phyloP scores from a whole-genome alignment of 805 yeast species.

The Dipodascopsis uninucleata region DNA sequence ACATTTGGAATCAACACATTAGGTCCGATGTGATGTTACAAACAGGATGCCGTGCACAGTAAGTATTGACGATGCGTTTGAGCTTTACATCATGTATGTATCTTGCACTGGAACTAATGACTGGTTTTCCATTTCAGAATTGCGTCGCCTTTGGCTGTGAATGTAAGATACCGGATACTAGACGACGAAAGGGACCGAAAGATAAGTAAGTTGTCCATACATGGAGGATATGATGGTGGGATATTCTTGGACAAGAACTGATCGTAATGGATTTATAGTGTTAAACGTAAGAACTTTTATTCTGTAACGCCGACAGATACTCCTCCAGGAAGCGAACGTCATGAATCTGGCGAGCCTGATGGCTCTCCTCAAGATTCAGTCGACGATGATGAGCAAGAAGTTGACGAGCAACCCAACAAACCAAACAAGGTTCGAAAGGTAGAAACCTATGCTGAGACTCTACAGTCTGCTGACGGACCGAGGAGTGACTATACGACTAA shows the following conservation, averaged over 20 bases:
- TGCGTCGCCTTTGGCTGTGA: slow-evolving; percentile 34
- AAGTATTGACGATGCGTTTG: no score
- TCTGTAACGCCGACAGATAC: background rate
- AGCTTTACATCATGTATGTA: no score
- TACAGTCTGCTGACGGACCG: slow-evolving; percentile 4
- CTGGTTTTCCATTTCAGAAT: slow-evolving; percentile 30
- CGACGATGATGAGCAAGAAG: slow-evolving; percentile 5
- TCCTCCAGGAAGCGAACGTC: background rate
- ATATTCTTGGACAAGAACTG: no score
- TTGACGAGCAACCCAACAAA: slow-evolving; percentile 3
- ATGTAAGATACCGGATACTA: slow-evolving; percentile 53
- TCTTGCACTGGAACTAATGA: slow-evolving; percentile 4
- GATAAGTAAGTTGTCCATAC: slow-evolving; percentile 96
- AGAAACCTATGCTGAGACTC: background rate
- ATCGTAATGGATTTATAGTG: no score
- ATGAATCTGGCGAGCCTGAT: slow-evolving; percentile 14
- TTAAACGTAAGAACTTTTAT: background rate
- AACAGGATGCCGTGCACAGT: slow-evolving; percentile 54
- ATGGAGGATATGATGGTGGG: background rate
- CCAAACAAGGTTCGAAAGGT: background rate
- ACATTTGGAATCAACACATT: no score
- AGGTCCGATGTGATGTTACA: slow-evolving; percentile 49
- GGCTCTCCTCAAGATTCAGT: slow-evolving; percentile 13
- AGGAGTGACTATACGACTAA: slow-evolving; percentile 14
- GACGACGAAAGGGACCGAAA: slow-evolving; percentile 58